phyloP scores from a whole-genome alignment of 305 asterid species.

The Solanum hybrid region DNA sequence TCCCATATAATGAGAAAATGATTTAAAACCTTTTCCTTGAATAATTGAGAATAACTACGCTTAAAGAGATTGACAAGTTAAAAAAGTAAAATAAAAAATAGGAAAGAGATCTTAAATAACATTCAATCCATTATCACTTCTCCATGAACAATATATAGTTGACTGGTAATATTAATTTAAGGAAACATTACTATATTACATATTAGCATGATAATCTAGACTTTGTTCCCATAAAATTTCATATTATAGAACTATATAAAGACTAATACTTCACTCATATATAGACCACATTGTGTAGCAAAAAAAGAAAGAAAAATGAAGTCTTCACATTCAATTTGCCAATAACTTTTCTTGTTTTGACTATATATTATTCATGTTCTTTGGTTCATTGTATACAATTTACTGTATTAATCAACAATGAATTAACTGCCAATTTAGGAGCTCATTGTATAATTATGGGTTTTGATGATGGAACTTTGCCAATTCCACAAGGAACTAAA shows the following conservation, averaged over 20 bases:
- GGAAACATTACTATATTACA: not conserved
- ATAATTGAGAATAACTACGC: not conserved
- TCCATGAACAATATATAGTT: not conserved
- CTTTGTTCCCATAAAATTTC: not conserved
- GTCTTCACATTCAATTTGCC: not conserved
- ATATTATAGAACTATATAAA: not conserved
- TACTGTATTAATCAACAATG: not conserved
- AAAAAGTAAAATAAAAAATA: not conserved
- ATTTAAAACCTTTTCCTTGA: not conserved
- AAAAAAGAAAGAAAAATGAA: not conserved
- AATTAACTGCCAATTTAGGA: not conserved
- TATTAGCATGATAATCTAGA: not conserved
- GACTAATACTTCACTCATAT: not conserved
- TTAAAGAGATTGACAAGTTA: not conserved
- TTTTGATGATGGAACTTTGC: not conserved
- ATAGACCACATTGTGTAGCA: not conserved
- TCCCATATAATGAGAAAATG: not conserved
- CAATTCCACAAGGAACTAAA: not conserved
- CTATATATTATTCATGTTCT: not conserved
- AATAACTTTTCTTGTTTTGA: not conserved
- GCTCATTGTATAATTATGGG: not conserved
- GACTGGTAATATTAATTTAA: not conserved
- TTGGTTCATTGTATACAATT: not conserved
- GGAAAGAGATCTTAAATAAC: not conserved
- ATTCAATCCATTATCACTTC: not conserved